phyloP scores from a whole-genome alignment of 2,329 filamentous ascomycete species.

The Cladosporium sp. region DNA sequence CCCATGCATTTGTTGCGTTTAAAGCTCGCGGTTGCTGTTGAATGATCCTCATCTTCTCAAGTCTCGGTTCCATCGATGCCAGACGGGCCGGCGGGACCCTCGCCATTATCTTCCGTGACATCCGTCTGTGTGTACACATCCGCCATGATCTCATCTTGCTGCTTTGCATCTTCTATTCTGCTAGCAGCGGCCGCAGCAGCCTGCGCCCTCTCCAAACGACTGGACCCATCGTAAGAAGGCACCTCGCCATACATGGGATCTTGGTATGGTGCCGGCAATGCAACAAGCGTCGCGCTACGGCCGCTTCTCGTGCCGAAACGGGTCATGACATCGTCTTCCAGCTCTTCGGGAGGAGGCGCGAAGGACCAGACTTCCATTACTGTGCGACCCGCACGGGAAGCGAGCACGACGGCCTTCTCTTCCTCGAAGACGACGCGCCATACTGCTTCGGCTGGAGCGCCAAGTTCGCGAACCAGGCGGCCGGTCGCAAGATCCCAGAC shows the following conservation, averaged over 20 bases:
- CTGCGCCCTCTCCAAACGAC: neutral
- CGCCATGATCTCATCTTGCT: conserved; percentile 24
- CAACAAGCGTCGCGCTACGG: conserved; percentile 12
- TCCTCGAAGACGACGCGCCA: conserved; percentile 98
- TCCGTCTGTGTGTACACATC: conserved; percentile 19
- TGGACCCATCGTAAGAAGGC: conserved; percentile 16
- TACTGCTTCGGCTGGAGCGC: conserved; percentile 86
- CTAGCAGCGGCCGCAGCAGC: neutral
- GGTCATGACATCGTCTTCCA: conserved; percentile 9
- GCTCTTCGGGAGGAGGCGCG: conserved; percentile 68
- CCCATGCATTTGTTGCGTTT: too few relatives aligned
- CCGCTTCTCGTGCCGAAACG: conserved; percentile 1
- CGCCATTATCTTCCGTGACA: conserved; percentile 1
- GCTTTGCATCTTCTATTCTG: conserved; percentile 1
- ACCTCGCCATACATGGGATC: conserved; percentile 27
- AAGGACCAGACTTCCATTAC: conserved; percentile 99
- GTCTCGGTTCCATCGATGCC: neutral
- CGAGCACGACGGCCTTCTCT: conserved; percentile 96
- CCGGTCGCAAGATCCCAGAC: conserved; percentile 96
- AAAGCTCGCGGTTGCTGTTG: too few relatives aligned
- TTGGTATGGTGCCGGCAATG: conserved; percentile 21
- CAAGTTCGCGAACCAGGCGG: conserved; percentile 83
- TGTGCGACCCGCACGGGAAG: conserved; percentile 75
- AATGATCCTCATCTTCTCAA: neutral
- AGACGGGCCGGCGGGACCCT: conserved; percentile 1